These are phyloP conservation scores for Clitopilus passeckerianus DNA, from an alignment of 768 basidiomycete species.

Conservation along the genomic window DNA sequence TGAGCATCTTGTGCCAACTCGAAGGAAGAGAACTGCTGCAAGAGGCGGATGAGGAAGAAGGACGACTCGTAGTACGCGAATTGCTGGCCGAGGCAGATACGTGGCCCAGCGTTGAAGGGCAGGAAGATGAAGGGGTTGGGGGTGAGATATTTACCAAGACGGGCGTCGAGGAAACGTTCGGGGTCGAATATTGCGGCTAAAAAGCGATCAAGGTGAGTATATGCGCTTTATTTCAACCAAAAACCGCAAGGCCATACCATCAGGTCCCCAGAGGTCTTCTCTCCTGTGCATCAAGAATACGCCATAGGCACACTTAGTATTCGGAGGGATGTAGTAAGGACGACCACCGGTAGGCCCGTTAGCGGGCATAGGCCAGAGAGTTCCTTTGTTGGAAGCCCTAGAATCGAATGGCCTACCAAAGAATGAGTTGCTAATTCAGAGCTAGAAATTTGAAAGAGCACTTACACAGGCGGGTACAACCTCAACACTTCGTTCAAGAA, in stretches of 20 bases:
- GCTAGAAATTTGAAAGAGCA: conserved; percentile 2
- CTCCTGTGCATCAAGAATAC: conserved; percentile 59
- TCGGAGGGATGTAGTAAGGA: conserved; percentile 35
- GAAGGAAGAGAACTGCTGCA: conserved; percentile 45
- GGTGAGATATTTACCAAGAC: conserved; percentile 45
- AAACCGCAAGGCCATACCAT: conserved; percentile 37
- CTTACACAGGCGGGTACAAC: conserved; percentile 48
- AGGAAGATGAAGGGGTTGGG: conserved; percentile 66
- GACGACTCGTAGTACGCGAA: conserved; percentile 54
- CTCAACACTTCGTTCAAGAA: conserved; percentile 54
- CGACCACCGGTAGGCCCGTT: conserved; percentile 19
- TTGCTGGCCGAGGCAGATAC: conserved; percentile 55
- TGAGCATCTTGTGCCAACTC: conserved; percentile 38
- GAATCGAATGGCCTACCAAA: conserved; percentile 29
- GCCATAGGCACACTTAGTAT: conserved; percentile 35
- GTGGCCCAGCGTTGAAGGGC: conserved; percentile 65
- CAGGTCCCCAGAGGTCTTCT: conserved; percentile 62
- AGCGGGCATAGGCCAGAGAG: conserved; percentile 16
- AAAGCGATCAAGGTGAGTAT: not conserved
- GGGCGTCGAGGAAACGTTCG: conserved; percentile 58
- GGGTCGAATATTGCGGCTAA: conserved; percentile 56
- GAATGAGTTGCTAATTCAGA: not conserved
- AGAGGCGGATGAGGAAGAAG: conserved; percentile 47
- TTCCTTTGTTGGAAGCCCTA: conserved; percentile 18
- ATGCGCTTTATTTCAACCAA: not conserved